Conservation (phyloP, 148 eudicot species). For the Camellia lanceoleosa region DNA sequence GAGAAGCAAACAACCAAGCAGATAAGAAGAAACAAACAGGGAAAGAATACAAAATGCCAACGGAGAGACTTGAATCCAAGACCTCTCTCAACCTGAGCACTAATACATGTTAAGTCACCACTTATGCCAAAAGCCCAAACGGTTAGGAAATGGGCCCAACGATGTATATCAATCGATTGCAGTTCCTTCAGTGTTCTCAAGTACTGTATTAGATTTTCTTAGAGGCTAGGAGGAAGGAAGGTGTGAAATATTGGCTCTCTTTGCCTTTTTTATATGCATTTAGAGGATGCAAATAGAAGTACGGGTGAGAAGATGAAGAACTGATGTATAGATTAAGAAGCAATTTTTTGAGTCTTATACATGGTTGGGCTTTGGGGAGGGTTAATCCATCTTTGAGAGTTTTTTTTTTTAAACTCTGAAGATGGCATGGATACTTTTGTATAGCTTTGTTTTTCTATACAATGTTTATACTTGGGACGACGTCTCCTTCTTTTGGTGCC, state of each 20-base stretch:
- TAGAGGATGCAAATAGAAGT: background rate
- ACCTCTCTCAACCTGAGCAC: too few species aligned
- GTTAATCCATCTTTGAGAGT: background rate
- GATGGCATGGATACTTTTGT: background rate
- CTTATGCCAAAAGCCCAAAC: too few species aligned
- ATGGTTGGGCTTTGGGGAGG: background rate
- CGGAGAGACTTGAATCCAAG: too few species aligned
- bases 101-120: too few species aligned
- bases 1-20: too few species aligned
- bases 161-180: background rate
- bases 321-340: background rate
- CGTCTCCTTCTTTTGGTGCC: background rate
- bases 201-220: background rate
- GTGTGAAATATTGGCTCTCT: too few species aligned
- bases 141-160: too few species aligned
- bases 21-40: too few species aligned
- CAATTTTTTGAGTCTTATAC: too few species aligned
- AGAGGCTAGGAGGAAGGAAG: too few species aligned
- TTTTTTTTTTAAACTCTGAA: background rate
- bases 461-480: background rate
- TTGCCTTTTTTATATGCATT: too few species aligned
- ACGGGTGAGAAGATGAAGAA: background rate
- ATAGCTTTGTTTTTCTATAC: background rate
- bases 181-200: background rate
- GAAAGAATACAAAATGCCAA: too few species aligned